Evolutionary conservation across 331 rosid genomes (phyloP).

Genomic region (Rhamnella rubrinervis): DNA sequence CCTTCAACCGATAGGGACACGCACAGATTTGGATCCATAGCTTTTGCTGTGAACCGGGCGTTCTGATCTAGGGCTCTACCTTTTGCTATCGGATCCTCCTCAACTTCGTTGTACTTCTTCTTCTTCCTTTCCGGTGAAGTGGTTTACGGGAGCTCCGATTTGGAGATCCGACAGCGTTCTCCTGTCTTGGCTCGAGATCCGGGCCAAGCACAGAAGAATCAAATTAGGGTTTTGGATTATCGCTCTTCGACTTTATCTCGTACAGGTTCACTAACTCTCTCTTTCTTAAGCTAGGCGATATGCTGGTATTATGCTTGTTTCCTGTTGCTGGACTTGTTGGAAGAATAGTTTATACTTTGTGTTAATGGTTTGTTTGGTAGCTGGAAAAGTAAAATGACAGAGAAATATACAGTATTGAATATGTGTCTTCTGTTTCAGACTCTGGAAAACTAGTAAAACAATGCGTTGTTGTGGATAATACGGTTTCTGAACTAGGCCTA

Average conservation of each 20-base stretch:
- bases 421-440: background rate
- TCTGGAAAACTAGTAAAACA: background rate
- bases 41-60: constrained; percentile 6
- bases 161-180: constrained; percentile 38
- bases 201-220: constrained; percentile 77
- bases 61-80: constrained; percentile 40
- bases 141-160: constrained; percentile 23
- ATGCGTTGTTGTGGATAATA: background rate
- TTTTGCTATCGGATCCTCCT: constrained; percentile 18
- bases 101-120: background rate
- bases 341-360: no score
- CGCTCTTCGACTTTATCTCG: constrained; percentile 1
- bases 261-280: constrained; percentile 26
- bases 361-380: constrained; percentile 14
- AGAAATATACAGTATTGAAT: background rate
- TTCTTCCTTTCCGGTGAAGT: background rate
- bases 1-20: constrained; percentile 33
- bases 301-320: background rate
- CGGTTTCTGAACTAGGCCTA: constrained; percentile 1
- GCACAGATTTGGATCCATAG: constrained; percentile 29
- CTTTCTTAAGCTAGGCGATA: background rate
- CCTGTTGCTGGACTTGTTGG: background rate
- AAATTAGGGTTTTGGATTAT: constrained; percentile 38
- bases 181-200: constrained; percentile 98
- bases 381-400: background rate